phyloP scores from a whole-genome alignment of 352 stramenopile genomes.

The Phytophthora europaea region DNA sequence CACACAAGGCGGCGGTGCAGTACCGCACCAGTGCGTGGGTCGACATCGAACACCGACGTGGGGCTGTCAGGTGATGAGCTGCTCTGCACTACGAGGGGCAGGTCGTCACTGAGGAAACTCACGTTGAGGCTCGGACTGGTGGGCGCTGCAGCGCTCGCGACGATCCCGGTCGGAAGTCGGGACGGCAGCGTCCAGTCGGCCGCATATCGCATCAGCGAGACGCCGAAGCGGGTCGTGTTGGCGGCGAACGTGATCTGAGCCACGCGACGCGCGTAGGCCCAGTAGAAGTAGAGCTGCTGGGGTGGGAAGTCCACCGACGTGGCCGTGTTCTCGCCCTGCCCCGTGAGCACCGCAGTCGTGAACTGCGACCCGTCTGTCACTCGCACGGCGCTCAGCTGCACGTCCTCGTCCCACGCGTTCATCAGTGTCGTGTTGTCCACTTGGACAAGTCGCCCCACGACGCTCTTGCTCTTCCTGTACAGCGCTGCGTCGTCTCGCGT shows the following conservation, averaged over 20 bases:
- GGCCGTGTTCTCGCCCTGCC: slow-evolving; percentile 24
- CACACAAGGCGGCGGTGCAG: slow-evolving; percentile 62
- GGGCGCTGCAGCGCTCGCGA: neutral
- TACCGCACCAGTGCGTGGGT: slow-evolving; percentile 56
- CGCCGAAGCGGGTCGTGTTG: slow-evolving; percentile 65
- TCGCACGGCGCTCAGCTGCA: slow-evolving; percentile 35
- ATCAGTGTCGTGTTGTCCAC: slow-evolving; percentile 46
- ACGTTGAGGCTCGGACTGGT: slow-evolving; percentile 48
- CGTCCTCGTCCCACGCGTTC: slow-evolving; percentile 38
- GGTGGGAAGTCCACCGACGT: slow-evolving; percentile 44
- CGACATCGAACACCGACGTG: slow-evolving; percentile 52
- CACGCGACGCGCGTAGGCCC: slow-evolving; percentile 53
- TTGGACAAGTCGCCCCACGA: slow-evolving; percentile 52
- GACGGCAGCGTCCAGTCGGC: slow-evolving; percentile 52
- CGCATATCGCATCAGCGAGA: slow-evolving; percentile 59
- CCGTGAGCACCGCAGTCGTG: slow-evolving; percentile 49
- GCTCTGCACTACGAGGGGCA: slow-evolving; percentile 45
- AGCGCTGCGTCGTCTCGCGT: slow-evolving; percentile 33
- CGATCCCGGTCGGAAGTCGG: slow-evolving; percentile 46
- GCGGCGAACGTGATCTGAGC: slow-evolving; percentile 46
- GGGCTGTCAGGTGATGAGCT: slow-evolving; percentile 21
- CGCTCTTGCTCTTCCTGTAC: slow-evolving; percentile 42
- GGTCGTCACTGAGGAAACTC: slow-evolving; percentile 53
- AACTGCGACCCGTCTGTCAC: slow-evolving; percentile 73
- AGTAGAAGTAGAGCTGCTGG: slow-evolving; percentile 63